Percentiles rank a stretch among this genome's conserved stretches.
phyloP scores from a whole-genome alignment of 139 green algal species.

The Picochlorum sp. region DNA sequence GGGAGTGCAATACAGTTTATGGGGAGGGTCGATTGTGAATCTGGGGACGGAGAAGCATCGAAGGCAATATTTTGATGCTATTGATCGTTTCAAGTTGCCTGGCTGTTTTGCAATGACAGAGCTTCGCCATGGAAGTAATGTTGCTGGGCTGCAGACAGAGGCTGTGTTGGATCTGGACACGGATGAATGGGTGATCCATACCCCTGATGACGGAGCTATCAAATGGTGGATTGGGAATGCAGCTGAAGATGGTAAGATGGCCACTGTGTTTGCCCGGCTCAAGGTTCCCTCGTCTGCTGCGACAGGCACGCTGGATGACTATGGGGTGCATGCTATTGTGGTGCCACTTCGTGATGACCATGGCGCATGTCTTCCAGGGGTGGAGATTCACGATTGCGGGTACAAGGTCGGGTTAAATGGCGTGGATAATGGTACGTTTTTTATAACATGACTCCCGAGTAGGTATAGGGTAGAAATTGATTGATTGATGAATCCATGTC shows the following conservation, averaged over 20 bases:
- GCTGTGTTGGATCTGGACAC: constrained; percentile 60
- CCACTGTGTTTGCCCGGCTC: constrained; percentile 74
- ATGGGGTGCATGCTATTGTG: constrained; percentile 75
- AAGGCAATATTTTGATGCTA: constrained; percentile 67
- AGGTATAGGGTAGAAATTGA: no score
- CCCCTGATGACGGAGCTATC: constrained; percentile 61
- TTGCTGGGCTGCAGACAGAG: constrained; percentile 66
- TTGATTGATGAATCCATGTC: no score
- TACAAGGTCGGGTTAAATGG: constrained; percentile 65
- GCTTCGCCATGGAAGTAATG: constrained; percentile 75
- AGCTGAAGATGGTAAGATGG: constrained; percentile 60
- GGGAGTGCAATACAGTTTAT: constrained; percentile 77
- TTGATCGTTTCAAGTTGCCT: constrained; percentile 52
- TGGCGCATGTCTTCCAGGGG: constrained; percentile 46
- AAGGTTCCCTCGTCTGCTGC: constrained; percentile 54
- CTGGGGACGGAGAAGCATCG: constrained; percentile 64
- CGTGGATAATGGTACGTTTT: constrained; percentile 61
- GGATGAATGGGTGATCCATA: constrained; percentile 78
- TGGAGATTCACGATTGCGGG: constrained; percentile 86
- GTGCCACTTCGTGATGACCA: constrained; percentile 53
- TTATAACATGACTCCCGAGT: no score
- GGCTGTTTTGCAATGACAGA: constrained; percentile 90
- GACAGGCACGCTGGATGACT: constrained; percentile 54
- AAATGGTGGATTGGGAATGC: constrained; percentile 83
- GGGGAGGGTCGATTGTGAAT: constrained; percentile 59